A percentile compares a stretch with the other conserved stretches of the same genome.
These are phyloP conservation scores for Leptographium radiaticola DNA, from an alignment of 2,329 filamentous ascomycete genomes.

Conservation along the genomic window DNA sequence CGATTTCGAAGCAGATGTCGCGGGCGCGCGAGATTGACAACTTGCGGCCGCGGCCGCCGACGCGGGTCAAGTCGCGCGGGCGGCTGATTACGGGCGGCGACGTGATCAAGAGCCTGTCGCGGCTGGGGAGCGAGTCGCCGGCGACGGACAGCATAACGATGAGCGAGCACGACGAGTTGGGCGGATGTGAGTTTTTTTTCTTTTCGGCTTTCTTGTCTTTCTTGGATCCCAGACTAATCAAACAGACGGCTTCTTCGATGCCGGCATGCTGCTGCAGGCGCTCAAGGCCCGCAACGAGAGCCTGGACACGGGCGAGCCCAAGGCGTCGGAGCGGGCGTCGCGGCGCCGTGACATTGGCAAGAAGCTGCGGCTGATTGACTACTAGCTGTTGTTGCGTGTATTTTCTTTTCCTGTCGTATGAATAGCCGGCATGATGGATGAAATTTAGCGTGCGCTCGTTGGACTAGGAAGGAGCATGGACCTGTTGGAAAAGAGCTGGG, in stretches of 20 bases:
- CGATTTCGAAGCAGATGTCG: slow-evolving; percentile 26
- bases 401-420: not conserved
- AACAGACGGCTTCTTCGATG: slow-evolving; percentile 94
- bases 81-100: slow-evolving; percentile 53
- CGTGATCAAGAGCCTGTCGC: slow-evolving; percentile 20
- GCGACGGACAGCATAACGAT: slow-evolving; percentile 57
- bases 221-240: not conserved
- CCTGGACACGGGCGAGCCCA: slow-evolving; percentile 35
- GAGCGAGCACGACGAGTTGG: slow-evolving; percentile 79
- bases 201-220: not conserved
- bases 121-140: slow-evolving; percentile 40
- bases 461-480: too few species aligned
- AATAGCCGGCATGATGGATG: not conserved
- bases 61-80: slow-evolving; percentile 57
- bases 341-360: slow-evolving; percentile 58
- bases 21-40: slow-evolving; percentile 41
- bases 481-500: too few species aligned
- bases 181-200: slow-evolving; percentile 60
- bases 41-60: slow-evolving; percentile 22
- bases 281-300: slow-evolving; percentile 58
- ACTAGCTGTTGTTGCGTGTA: slow-evolving; percentile 24
- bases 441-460: not conserved
- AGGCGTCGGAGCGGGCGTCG: slow-evolving; percentile 45
- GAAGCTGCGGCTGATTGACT: slow-evolving; percentile 58
- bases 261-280: slow-evolving; percentile 83